Base-by-base conservation (phyloP, 2,329 filamentous ascomycete species). In the Hypoxylon sp. region DNA sequence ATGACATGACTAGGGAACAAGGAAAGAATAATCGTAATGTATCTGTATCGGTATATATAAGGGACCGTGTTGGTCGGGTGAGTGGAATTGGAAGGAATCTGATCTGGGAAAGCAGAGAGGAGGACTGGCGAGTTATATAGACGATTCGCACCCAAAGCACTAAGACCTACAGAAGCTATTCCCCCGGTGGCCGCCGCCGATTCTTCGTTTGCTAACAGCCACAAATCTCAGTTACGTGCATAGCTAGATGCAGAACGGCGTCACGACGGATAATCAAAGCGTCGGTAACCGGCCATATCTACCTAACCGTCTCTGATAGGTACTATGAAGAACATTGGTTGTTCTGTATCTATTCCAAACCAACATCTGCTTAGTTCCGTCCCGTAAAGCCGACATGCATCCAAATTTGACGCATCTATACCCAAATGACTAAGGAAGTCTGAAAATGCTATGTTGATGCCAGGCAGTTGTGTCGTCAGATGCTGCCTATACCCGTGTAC, bases 401-500 rank as follows among this genome's bases (percentile, higher is more conserved):
- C 9, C 35, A 42, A 14, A n/a, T 44, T 10, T 42, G 26, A 47
- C 54, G 48, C 31, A 26, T 65, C 55, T 59, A 65, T 59, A 44
- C 39, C 24, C 9, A 59, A 42, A 19, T 33, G 22, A 10, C 33
- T 13, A 50, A 37, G 44, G 19, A 39, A 29, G 19, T 10, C 26
- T 6, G 24, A 35, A 44, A 39, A 26, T 24, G 26, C 39, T 31
- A 22, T 31, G n/a, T 14, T 11, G 52, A 42, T 19, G 9, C 10
- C 33, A 29, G 26, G n/a, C 29, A 19, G 39, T 37, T 5, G 17
- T 24, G 52, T 22, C 22, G 22, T 53, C 14, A 60, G 35, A 69
- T 67, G 67, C 63, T 57, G 54, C 29, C 26, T 42, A 53, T 17
- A 50, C 33, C 62, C 58, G 54, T 54, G 42, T 50, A 35, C 46